Conservation (phyloP, 1,284 basidiomycete species). For the Papiliotrema nemorosa region DNA sequence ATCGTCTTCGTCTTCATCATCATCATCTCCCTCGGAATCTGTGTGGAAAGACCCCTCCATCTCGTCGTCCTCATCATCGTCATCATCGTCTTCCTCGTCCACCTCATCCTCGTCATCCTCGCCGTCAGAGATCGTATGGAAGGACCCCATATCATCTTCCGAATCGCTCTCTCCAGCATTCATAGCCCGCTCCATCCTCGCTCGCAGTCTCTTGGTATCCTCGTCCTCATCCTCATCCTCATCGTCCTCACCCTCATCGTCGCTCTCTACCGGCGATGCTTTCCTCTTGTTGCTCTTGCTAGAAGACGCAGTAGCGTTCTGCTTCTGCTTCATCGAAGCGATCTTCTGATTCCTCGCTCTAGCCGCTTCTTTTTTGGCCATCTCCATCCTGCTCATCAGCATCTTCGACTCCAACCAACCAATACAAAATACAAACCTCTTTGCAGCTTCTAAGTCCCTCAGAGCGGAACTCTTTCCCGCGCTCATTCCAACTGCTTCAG, state of each 20-base stretch:
- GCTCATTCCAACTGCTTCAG: slow-evolving; percentile 34
- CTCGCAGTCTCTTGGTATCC: slow-evolving; percentile 17
- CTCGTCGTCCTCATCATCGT: slow-evolving; percentile 8
- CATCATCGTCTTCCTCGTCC: slow-evolving; percentile 19
- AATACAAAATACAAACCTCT: slow-evolving; percentile 15
- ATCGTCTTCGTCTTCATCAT: not conserved
- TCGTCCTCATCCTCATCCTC: slow-evolving; percentile 30
- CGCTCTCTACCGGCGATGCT: slow-evolving; percentile 2
- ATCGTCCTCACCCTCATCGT: slow-evolving; percentile 16
- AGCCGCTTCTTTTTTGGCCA: slow-evolving; percentile 16
- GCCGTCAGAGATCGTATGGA: slow-evolving; percentile 16
- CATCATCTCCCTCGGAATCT: not conserved
- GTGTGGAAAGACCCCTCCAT: not conserved
- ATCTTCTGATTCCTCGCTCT: slow-evolving; percentile 19
- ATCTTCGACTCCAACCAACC: not conserved
- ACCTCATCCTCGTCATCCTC: not conserved
- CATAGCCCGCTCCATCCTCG: slow-evolving; percentile 28
- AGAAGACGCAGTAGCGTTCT: not conserved
- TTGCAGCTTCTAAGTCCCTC: slow-evolving; percentile 8
- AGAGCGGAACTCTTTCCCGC: slow-evolving; percentile 10
- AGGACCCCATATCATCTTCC: slow-evolving; percentile 11
- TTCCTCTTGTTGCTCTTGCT: slow-evolving; percentile 3
- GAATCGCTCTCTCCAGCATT: slow-evolving; percentile 22
- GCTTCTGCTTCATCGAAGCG: slow-evolving; percentile 16
- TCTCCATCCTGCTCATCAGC: not conserved